A percentile compares a stretch with the other conserved stretches of the same genome.
Conservation (phyloP, 768 basidiomycete genomes). For the Clitopilus hobsonii region DNA sequence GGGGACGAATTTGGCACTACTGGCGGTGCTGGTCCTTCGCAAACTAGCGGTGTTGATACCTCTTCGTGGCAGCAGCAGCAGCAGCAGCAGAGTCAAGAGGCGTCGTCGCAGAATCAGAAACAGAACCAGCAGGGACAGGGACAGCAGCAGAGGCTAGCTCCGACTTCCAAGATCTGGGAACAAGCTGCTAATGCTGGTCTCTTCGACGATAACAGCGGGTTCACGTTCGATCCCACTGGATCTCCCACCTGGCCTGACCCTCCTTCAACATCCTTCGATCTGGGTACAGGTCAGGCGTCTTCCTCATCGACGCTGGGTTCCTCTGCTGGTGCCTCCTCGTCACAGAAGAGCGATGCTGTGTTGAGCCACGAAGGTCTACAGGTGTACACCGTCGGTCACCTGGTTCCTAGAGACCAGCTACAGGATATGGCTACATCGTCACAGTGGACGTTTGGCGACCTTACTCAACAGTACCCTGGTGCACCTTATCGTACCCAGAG, state of each 20-base stretch:
- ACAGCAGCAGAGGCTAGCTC: slow-evolving; percentile 3
- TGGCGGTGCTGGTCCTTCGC: not conserved
- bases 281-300: not conserved
- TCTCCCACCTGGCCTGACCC: not conserved
- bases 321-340: not conserved
- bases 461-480: slow-evolving; percentile 24
- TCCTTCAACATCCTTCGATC: not conserved
- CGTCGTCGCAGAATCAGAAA: too few species aligned
- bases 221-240: slow-evolving; percentile 7
- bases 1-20: slow-evolving; percentile 6
- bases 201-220: slow-evolving; percentile 11
- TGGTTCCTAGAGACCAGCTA: slow-evolving; percentile 50
- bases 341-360: slow-evolving; percentile 10
- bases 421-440: slow-evolving; percentile 35
- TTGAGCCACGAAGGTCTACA: slow-evolving; percentile 62
- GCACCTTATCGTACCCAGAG: too few species aligned
- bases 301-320: too few species aligned
- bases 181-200: slow-evolving; percentile 14
- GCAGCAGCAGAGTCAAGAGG: not conserved
- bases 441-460: slow-evolving; percentile 24
- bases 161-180: slow-evolving; percentile 13
- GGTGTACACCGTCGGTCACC: slow-evolving; percentile 77
- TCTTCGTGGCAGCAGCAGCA: slow-evolving; percentile 1
- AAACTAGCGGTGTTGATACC: slow-evolving; percentile 1
- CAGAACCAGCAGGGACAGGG: not conserved